These are phyloP conservation scores for Penicillium soppii DNA, from an alignment of 495 filamentous ascomycete species.

Conservation along the genomic window DNA sequence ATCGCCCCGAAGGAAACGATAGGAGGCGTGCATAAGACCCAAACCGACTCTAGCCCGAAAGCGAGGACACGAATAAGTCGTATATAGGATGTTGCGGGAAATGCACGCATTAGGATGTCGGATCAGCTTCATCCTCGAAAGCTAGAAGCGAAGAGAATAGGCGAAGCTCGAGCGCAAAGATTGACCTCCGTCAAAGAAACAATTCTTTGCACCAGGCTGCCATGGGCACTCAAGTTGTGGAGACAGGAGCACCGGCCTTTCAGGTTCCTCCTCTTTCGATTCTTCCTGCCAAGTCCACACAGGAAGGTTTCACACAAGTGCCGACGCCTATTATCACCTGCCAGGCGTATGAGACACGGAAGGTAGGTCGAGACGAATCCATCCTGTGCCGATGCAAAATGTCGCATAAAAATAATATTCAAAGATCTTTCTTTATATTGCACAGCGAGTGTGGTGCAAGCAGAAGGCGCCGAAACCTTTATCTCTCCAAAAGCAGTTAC, in stretches of 20 bases:
- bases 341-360: slow-evolving; percentile 18
- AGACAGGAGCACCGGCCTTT: background rate
- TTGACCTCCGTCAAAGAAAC: slow-evolving; percentile 4
- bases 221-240: background rate
- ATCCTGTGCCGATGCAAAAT: slow-evolving; percentile 43
- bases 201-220: background rate
- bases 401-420: slow-evolving; percentile 28
- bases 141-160: slow-evolving; percentile 5
- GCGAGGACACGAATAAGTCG: background rate
- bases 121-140: slow-evolving; percentile 7
- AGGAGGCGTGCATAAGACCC: slow-evolving; percentile 4
- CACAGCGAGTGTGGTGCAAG: slow-evolving; percentile 48
- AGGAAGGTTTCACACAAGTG: slow-evolving; percentile 2
- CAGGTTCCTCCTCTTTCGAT: slow-evolving; percentile 2
- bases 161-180: background rate
- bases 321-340: slow-evolving; percentile 21
- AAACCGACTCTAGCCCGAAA: background rate
- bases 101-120: background rate
- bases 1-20: slow-evolving; percentile 1
- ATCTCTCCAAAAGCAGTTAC: slow-evolving; percentile 23
- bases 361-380: slow-evolving; percentile 7
- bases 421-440: slow-evolving; percentile 31
- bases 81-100: background rate
- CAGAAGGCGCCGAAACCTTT: slow-evolving; percentile 38
- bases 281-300: slow-evolving; percentile 1